Base-by-base conservation (phyloP, 2,329 filamentous ascomycete genomes). In the Mariannaea elegans region DNA sequence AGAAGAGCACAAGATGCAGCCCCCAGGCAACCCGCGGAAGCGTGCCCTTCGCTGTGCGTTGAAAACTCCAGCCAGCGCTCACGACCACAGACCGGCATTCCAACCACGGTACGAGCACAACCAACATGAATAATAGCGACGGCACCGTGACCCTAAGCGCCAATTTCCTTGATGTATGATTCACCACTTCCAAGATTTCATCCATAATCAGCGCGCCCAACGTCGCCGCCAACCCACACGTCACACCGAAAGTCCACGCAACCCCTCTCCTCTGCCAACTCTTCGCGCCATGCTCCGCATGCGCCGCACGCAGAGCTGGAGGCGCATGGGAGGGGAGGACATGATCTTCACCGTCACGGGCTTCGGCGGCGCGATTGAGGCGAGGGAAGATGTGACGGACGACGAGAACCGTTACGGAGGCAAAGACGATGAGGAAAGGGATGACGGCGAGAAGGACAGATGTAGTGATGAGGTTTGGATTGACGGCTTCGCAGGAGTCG, bases 191-290 rank as follows among this genome's bases (percentile, higher is more conserved):
- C 23, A 91, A 88, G 41, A 97, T 92, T 76, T 97, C 93, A 68
- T 91, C 93, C 8, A 97, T 83, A 44, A 97, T 91, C 65, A 97
- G 78, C 76, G 94, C 89, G 3, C 88, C 92, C 44, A 97, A 81
- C 2, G 94, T 91, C 34, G 90, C 85, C 6, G 92, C 90, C 8
- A 96, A 82, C 1, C 87, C 92, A 32, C 95, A 86, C 9, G 91
- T 96, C 1, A 87, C 84, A 7, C 91, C 88, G 75, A 96, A 96
- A 2, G 90, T 87, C 57, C 84, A 77, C 13, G 87, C 88, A 2
- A 87, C 84, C 12, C 84, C 72, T 21, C 81, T 78, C 38, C 84
- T 77, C 47, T 82, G 77, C 61, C 80, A 70, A 38, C 80, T 84
- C 70, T 84, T 85, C 24, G 79, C 73, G 34, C 81, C 83, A 69